These are phyloP conservation scores for Neodidymelliopsis sp. DNA, from an alignment of 2,329 filamentous ascomycete genomes.

Conservation along the genomic window DNA sequence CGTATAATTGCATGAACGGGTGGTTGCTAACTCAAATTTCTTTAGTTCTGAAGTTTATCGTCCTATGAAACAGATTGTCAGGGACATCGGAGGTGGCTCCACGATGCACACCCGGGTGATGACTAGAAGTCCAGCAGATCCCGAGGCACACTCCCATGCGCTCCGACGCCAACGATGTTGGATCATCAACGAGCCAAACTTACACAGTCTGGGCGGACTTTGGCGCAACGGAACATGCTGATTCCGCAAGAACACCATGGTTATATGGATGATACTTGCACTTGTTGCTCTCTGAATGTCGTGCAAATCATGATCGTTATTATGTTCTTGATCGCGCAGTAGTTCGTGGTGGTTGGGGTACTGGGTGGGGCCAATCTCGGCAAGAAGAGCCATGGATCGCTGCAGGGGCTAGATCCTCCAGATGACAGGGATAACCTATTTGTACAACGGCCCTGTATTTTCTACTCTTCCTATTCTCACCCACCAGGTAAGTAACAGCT, in stretches of 20 bases:
- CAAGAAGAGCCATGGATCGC: background rate
- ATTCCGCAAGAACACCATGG: background rate
- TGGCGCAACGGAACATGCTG: background rate
- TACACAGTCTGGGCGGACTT: too few relatives aligned
- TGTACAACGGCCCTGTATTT: background rate
- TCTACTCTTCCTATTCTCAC: background rate
- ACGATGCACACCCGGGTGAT: background rate
- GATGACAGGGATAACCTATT: background rate
- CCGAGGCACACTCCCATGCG: background rate
- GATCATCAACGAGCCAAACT: background rate
- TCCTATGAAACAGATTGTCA: conserved; percentile 2
- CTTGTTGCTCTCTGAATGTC: background rate
- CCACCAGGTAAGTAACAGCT: background rate
- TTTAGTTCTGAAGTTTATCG: conserved; percentile 12
- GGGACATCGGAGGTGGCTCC: background rate
- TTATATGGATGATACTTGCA: background rate
- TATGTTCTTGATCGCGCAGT: too few relatives aligned
- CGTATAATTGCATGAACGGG: background rate
- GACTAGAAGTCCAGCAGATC: background rate
- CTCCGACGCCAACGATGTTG: background rate
- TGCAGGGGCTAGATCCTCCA: background rate
- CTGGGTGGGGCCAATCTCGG: background rate
- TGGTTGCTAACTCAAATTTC: background rate
- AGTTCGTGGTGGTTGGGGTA: background rate
- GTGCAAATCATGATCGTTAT: background rate